A percentile compares a stretch with the other conserved stretches of the same genome.
These are phyloP conservation scores for Chrysanthemum seticuspe DNA, from an alignment of 129 eudicot species.

Conservation along the genomic window DNA sequence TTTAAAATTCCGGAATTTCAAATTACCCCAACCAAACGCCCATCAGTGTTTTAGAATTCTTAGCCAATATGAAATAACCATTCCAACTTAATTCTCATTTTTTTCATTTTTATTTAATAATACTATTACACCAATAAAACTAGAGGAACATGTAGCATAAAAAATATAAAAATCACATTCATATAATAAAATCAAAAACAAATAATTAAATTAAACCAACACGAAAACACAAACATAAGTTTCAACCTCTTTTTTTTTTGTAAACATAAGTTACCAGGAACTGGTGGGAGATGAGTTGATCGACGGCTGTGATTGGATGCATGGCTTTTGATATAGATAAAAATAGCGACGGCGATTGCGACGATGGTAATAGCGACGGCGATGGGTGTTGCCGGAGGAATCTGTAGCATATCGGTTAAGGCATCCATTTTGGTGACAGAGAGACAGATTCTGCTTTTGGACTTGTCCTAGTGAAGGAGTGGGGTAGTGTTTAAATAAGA, in stretches of 20 bases:
- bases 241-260: no score
- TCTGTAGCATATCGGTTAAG: slow-evolving; percentile 26
- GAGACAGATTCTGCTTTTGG: background rate
- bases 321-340: slow-evolving; percentile 36
- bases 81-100: no score
- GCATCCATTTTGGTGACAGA: slow-evolving; percentile 36
- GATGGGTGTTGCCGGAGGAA: slow-evolving; percentile 38
- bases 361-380: slow-evolving; percentile 52
- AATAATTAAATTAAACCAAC: no score
- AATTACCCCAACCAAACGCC: no score
- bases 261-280: slow-evolving; percentile 44
- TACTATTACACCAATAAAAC: no score
- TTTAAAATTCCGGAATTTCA: no score
- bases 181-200: no score
- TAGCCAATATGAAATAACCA: no score
- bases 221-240: background rate
- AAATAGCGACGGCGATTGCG: slow-evolving; percentile 44
- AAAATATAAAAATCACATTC: background rate
- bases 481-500: background rate
- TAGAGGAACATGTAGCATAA: background rate
- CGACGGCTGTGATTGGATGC: slow-evolving; percentile 33
- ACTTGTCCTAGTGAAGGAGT: background rate
- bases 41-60: no score
- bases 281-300: slow-evolving; percentile 41
- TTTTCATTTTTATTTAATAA: no score